phyloP scores from a whole-genome alignment of 2,329 filamentous ascomycete species.

The Cladosporium sp. region DNA sequence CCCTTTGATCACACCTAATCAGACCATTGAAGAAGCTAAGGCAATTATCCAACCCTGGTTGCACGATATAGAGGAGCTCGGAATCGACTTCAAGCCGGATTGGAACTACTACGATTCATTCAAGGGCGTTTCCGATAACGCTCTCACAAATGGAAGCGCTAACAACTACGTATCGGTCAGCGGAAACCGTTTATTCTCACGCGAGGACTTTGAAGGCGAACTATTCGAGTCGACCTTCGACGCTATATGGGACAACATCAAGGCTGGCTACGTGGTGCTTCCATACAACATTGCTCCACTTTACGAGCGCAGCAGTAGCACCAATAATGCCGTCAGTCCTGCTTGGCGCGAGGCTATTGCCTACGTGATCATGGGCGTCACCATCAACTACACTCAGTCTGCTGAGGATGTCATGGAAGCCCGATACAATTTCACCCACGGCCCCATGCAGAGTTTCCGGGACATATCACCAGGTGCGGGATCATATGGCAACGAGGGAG shows the following conservation, averaged over 20 bases:
- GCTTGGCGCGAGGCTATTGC: conserved; percentile 23
- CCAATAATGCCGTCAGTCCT: conserved; percentile 23
- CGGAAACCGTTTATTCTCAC: conserved; percentile 19
- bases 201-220: conserved; percentile 17
- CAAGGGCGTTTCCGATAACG: no score
- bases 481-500: conserved; percentile 22
- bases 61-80: conserved; percentile 17
- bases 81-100: neutral
- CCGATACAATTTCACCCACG: conserved; percentile 20
- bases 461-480: conserved; percentile 21
- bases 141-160: no score
- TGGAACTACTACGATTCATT: no score
- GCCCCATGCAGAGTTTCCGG: conserved; percentile 17
- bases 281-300: conserved; percentile 21
- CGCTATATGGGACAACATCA: conserved; percentile 13
- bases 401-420: conserved; percentile 15
- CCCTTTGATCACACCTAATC: conserved; percentile 36
- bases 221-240: conserved; percentile 22
- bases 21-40: conserved; percentile 20
- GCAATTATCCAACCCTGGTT: conserved; percentile 30
- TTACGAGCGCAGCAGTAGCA: neutral
- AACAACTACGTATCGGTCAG: neutral
- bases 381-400: neutral
- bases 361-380: conserved; percentile 17
- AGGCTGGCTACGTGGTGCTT: conserved; percentile 19